Base-by-base conservation (phyloP, 2,329 filamentous ascomycete genomes). In the Dothistroma septosporum region DNA sequence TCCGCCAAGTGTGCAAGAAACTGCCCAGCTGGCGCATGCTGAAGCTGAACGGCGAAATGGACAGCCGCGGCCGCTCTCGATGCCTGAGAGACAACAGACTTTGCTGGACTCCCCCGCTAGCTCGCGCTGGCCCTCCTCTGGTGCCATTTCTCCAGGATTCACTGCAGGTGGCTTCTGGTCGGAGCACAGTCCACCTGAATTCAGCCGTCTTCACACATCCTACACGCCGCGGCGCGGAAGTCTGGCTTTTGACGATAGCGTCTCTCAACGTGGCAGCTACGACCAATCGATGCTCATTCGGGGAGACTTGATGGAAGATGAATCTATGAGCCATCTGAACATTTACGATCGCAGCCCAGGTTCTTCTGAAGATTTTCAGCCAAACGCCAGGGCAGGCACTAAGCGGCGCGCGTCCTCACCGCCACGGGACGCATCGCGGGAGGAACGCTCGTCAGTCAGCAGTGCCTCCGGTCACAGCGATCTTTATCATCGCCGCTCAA, bases 381-480 rank as follows among this genome's bases (percentile, higher is more conserved):
- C 55, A 37, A 33, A 52, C 37, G 76, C 78, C 24, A 81, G 78
- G 68, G 78, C 81, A 58, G 84, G 85, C 53, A 82, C 83, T 67
- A 89, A 88, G 73, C 79, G 86, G 70, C 80, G 85, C 60, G 86
- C 86, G 62, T 86, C 84, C 14, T 87, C 84, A 57, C 84, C 86
- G 21, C 85, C 85, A 44, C 79, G 81, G 59, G 85, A 87, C 68
- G 79, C 79, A 55, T 69, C 73, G 52, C 76, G 78, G 53, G 79
- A 80, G 54, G 78, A 81, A 64, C 75, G 79, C 47, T 72, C 76
- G 22, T 77, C 76, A 7, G 71, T 76, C 50, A 73, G 77, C 66
- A 79, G 78, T 59, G 75, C 76, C n/a, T 68, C 74, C 55, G 76
- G 74, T 31, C 75, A 73, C 33, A 66, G 57, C 52, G 83, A 85